Evolutionary conservation across 495 filamentous ascomycete genomes (phyloP).

Genomic region (Penicillium steckii): DNA sequence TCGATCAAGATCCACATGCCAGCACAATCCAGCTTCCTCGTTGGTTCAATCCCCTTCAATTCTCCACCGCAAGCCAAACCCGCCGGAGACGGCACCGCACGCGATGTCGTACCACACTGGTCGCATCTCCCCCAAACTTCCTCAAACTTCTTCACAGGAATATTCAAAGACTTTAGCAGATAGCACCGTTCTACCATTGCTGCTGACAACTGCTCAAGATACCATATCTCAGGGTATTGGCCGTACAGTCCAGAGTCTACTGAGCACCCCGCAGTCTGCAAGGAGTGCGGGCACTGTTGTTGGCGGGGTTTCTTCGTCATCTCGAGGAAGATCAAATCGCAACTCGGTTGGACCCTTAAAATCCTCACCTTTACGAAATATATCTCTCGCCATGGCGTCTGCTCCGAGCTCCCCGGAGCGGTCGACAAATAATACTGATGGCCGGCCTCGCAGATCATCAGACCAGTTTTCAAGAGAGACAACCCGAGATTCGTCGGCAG

Average conservation of each 20-base stretch:
- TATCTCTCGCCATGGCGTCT: conserved; percentile 21
- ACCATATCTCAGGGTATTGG: conserved; percentile 6
- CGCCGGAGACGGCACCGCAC: conserved; percentile 28
- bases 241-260: conserved; percentile 18
- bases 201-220: not conserved
- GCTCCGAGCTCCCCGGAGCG: conserved; percentile 27
- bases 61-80: conserved; percentile 28
- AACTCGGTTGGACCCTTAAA: conserved; percentile 21
- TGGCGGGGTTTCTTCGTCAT: conserved; percentile 25
- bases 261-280: conserved; percentile 35
- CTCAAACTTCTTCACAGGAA: conserved; percentile 64
- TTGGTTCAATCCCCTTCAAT: conserved; percentile 17
- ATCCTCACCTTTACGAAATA: conserved; percentile 27
- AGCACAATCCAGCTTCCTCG: conserved; percentile 4
- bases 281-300: conserved; percentile 40
- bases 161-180: not conserved
- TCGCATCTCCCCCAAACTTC: conserved; percentile 46
- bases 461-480: conserved; percentile 16
- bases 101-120: conserved; percentile 29
- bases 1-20: conserved; percentile 30
- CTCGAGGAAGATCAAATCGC: conserved; percentile 12
- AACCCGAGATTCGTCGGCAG: conserved; percentile 1
- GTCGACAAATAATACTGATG: conserved; percentile 7
- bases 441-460: conserved; percentile 17
- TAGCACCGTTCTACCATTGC: not conserved